Evolutionary conservation across 768 basidiomycete genomes (phyloP), one percentile per base, ranked within the genome.

Genomic region (Phlegmacium glaucopus): DNA sequence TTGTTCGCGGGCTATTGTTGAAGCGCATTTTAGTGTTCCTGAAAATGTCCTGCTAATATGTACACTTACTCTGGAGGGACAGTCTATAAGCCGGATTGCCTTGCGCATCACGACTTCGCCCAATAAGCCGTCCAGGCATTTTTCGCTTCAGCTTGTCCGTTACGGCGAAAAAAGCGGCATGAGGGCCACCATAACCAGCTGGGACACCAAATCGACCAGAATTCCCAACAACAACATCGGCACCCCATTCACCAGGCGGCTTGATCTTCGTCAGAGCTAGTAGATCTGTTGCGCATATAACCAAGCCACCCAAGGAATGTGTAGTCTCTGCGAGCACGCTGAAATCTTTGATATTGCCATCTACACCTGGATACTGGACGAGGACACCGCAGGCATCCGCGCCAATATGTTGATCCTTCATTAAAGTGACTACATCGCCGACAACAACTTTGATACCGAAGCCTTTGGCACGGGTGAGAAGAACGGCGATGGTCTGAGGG

Each of bases 211-310:
- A 99, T 13, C 96, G 83, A 26, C 89, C 95, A 12, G 93, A 92
- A 64, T 95, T 97, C 32, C 96, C 96, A 38, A 95, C 73, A 7
- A 91, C 94, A 53, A 98, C 82, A 64, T 99, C 95, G 26, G 94
- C 94, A 42, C 95, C 95, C 93, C 95, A 98, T 74, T 98, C 96
- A 47, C 96, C 95, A 11, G 95, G 95, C 25, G 95, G 91, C 57
- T 90, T 92, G 49, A 99, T 75, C 75, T 93, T 77, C 2, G 94
- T 92, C 63, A 98, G 73, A 1, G 95, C 92, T 34, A 99, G 77
- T 44, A 99, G 78, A 68, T 99, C 95, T 9, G 91, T 92, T 12
- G 92, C 92, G 55, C 86, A 90, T 6, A 88, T 78, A 43, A 96
- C 82, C 48, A 96, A 77, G n/a, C 79, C 93, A 25, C 89, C 88